Percentiles rank a stretch among this genome's conserved stretches.
These are phyloP conservation scores for Trichoderma sp. DNA, from an alignment of 2,329 filamentous ascomycete species.

Conservation along the genomic window DNA sequence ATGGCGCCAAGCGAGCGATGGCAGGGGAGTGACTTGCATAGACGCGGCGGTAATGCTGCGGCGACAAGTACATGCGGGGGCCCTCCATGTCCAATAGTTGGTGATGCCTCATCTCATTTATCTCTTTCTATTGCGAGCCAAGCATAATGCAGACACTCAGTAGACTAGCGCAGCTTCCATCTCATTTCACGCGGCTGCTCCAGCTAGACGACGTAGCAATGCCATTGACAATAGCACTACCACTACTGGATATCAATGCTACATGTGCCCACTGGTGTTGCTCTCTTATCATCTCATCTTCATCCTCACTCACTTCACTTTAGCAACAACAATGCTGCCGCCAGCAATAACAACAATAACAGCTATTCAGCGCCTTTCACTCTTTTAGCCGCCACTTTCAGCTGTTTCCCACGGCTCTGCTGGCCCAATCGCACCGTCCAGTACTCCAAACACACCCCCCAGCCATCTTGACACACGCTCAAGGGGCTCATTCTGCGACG, in stretches of 20 bases:
- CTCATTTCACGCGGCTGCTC: neutral
- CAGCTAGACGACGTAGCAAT: neutral
- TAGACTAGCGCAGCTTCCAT: neutral
- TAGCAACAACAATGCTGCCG: neutral
- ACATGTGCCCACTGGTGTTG: neutral
- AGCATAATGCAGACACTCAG: neutral
- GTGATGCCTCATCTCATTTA: neutral
- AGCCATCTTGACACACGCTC: constrained; percentile 22
- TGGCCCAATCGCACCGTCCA: neutral
- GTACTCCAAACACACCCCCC: neutral
- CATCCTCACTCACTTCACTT: neutral
- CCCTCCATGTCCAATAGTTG: neutral
- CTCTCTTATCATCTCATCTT: neutral
- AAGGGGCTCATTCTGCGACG: constrained; percentile 17
- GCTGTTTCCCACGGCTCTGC: neutral
- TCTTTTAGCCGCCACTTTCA: neutral
- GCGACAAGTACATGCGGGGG: neutral
- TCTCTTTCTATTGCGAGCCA: neutral
- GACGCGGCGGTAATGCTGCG: neutral
- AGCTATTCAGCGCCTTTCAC: neutral
- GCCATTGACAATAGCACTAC: neutral
- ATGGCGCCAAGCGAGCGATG: neutral
- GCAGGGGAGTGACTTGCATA: neutral
- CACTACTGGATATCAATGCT: neutral
- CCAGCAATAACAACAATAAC: too few species aligned